A percentile compares a stretch with the other conserved stretches of the same genome.
These are phyloP conservation scores for Botryotinia convoluta DNA, from an alignment of 2,329 filamentous ascomycete genomes.

Conservation along the genomic window DNA sequence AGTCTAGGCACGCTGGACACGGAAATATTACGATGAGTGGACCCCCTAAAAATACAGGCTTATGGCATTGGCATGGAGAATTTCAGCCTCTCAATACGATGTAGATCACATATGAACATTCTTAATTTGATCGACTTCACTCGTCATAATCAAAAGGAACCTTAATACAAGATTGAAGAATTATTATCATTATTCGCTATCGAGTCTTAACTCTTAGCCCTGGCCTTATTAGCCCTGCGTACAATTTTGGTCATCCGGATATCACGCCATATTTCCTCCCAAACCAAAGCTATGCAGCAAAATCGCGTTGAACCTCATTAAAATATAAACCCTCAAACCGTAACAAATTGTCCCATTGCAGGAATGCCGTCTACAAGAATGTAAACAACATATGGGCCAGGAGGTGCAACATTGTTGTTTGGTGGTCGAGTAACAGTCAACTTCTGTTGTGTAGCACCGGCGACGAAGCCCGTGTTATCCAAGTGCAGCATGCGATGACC, in stretches of 20 bases:
- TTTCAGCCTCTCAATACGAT: not conserved
- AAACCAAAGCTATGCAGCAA: constrained; percentile 13
- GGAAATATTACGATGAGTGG: not conserved
- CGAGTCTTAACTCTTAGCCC: constrained; percentile 1
- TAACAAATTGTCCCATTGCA: constrained; percentile 36
- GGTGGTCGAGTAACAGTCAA: constrained; percentile 54
- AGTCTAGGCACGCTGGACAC: not conserved
- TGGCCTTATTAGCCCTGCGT: constrained; percentile 7
- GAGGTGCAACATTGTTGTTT: constrained; percentile 53
- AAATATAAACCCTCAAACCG: constrained; percentile 20
- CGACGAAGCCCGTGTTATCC: constrained; percentile 48
- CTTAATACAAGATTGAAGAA: constrained; percentile 3
- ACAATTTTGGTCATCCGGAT: constrained; percentile 5
- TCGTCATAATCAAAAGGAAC: not conserved
- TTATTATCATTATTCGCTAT: constrained; percentile 18
- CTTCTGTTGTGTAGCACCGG: constrained; percentile 43
- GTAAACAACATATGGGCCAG: constrained; percentile 60
- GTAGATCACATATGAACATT: not conserved
- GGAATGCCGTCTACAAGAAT: constrained; percentile 44
- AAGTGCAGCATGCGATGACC: constrained; percentile 56
- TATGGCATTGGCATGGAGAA: not conserved
- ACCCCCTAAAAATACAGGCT: not conserved
- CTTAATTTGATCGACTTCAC: not conserved
- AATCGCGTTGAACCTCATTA: not conserved
- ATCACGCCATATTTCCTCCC: constrained; percentile 7